Evolutionary conservation across 2,329 filamentous ascomycete genomes (phyloP).

Genomic region (Pochonia chlamydosporia): DNA sequence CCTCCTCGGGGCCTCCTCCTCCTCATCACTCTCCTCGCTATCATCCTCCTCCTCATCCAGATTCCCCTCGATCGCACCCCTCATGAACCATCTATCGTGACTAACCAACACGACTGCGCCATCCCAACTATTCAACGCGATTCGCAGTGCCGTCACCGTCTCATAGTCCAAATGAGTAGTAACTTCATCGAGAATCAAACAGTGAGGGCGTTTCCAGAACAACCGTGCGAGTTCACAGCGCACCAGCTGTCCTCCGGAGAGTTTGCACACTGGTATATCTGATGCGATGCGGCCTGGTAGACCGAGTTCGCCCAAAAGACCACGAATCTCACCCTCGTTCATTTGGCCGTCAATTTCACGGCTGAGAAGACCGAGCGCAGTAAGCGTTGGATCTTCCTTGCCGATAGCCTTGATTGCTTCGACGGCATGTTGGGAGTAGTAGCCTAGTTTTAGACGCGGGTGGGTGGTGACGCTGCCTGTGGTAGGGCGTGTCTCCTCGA

Average conservation of each 20-base stretch:
- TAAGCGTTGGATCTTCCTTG: slow-evolving; percentile 43
- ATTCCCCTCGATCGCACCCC: slow-evolving; percentile 52
- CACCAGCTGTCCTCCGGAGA: slow-evolving; percentile 77
- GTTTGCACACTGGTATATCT: slow-evolving; percentile 64
- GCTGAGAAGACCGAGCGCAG: slow-evolving; percentile 59
- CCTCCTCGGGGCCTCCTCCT: slow-evolving; percentile 38
- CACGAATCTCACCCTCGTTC: slow-evolving; percentile 62
- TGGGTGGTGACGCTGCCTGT: slow-evolving; percentile 60
- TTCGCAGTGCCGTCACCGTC: slow-evolving; percentile 66
- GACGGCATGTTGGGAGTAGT: slow-evolving; percentile 77
- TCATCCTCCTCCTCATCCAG: slow-evolving; percentile 32
- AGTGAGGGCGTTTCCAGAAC: slow-evolving; percentile 63
- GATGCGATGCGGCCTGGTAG: slow-evolving; percentile 65
- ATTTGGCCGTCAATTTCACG: slow-evolving; percentile 45
- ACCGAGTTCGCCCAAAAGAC: slow-evolving; percentile 62
- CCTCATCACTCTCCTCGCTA: slow-evolving; percentile 29
- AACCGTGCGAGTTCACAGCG: slow-evolving; percentile 59
- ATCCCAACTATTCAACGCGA: slow-evolving; percentile 60
- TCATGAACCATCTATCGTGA: slow-evolving; percentile 78
- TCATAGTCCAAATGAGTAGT: slow-evolving; percentile 83
- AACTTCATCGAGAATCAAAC: slow-evolving; percentile 72
- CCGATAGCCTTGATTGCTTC: slow-evolving; percentile 59
- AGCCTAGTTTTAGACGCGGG: slow-evolving; percentile 63
- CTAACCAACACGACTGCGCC: slow-evolving; percentile 73
- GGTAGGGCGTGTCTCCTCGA: slow-evolving; percentile 52